Evolutionary conservation across 2,329 filamentous ascomycete species (phyloP).

Genomic region (Teratosphaeria zuluensis): DNA sequence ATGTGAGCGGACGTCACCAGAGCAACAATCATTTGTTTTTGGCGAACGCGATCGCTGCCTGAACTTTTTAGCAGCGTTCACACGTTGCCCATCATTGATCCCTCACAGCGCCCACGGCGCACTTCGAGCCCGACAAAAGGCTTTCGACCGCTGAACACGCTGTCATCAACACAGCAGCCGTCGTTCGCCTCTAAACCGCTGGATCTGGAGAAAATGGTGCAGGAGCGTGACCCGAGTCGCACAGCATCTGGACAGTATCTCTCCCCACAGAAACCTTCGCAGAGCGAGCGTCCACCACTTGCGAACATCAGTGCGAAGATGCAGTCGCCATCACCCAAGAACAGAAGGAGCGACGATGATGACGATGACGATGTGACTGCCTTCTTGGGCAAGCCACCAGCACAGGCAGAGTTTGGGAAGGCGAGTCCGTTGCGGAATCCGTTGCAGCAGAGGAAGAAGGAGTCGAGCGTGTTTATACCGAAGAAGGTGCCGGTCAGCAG

Average conservation of each 20-base stretch:
- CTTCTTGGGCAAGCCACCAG: conserved; percentile 3
- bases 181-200: conserved; percentile 1
- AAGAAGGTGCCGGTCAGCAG: conserved; percentile 8
- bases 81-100: too few relatives aligned
- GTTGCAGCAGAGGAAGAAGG: conserved; percentile 15
- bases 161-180: conserved; percentile 10
- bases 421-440: conserved; percentile 47
- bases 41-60: too few relatives aligned
- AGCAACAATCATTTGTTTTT: too few relatives aligned
- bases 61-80: too few relatives aligned
- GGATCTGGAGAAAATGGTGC: conserved; percentile 12
- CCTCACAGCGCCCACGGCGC: neutral
- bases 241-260: conserved; percentile 12
- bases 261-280: conserved; percentile 9
- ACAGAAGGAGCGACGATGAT: neutral
- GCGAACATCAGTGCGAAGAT: conserved; percentile 25
- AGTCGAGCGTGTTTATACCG: conserved; percentile 16
- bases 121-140: neutral
- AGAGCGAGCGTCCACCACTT: conserved; percentile 16
- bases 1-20: too few relatives aligned
- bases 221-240: conserved; percentile 12
- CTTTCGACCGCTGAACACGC: conserved; percentile 14
- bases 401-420: conserved; percentile 46
- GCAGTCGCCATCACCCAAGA: conserved; percentile 19
- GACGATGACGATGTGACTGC: conserved; percentile 8